A percentile compares a stretch with the other conserved stretches of the same genome.
Evolutionary conservation across 306 rosid genomes (phyloP).

Genomic region (Canavalia ensiformis): DNA sequence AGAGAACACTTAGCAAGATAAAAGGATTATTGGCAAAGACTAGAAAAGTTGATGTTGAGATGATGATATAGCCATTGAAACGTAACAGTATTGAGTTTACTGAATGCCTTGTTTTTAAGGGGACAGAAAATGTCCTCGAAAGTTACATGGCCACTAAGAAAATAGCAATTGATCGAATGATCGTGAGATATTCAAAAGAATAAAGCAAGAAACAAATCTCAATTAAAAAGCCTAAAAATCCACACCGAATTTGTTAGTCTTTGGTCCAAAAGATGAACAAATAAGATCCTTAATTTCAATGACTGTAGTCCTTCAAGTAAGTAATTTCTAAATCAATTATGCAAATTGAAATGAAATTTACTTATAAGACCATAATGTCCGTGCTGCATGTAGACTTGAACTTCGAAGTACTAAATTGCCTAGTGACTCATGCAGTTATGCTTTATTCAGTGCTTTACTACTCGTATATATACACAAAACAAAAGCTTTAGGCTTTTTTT

Average conservation of each 20-base stretch:
- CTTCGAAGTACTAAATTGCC: background rate
- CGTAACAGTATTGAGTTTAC: constrained; percentile 48
- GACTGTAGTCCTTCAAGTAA: no score
- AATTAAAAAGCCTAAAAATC: constrained; percentile 56
- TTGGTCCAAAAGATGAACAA: no score
- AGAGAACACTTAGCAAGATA: constrained; percentile 55
- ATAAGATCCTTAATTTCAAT: no score
- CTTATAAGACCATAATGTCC: background rate
- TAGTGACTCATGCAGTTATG: background rate
- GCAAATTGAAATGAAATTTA: constrained; percentile 23
- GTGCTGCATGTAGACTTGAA: background rate
- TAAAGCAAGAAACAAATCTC: constrained; percentile 59
- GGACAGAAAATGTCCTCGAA: constrained; percentile 55
- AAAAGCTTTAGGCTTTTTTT: background rate
- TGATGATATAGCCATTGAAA: constrained; percentile 67
- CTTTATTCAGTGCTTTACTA: background rate
- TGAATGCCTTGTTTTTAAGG: constrained; percentile 66
- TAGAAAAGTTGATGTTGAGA: constrained; percentile 68
- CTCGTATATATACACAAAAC: background rate
- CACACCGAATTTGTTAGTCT: background rate
- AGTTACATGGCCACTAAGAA: constrained; percentile 66
- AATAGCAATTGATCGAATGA: constrained; percentile 52
- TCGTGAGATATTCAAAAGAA: constrained; percentile 51
- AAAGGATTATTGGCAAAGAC: constrained; percentile 61
- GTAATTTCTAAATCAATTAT: constrained; percentile 40